Percentiles rank a stretch among this genome's conserved stretches.
Conservation (phyloP, 2,329 filamentous ascomycete genomes). For the Cordyceps fumosorosea region DNA sequence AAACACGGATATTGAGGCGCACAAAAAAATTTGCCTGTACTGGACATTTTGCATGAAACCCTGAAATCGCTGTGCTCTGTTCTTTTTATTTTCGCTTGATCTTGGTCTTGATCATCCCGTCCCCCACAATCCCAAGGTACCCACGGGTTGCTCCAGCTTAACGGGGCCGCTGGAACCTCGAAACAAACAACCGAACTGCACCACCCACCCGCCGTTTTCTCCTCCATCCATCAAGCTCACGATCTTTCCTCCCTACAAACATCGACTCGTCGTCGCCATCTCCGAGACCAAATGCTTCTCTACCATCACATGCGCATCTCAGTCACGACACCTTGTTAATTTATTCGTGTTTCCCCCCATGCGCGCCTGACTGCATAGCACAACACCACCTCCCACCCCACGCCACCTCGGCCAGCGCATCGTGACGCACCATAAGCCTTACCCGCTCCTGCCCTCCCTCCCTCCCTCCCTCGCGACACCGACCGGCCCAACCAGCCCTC, state of each 20-base stretch:
- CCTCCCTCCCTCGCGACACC: not conserved
- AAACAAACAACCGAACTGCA: not conserved
- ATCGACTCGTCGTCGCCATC: not conserved
- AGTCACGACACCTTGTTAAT: not conserved
- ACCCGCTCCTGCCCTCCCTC: not conserved
- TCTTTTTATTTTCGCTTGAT: too few species aligned
- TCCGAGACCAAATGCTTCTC: not conserved
- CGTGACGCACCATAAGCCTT: not conserved
- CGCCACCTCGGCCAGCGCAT: not conserved
- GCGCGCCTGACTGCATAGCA: not conserved
- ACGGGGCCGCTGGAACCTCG: not conserved
- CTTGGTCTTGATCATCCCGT: too few species aligned
- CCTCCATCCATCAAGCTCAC: not conserved
- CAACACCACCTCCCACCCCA: not conserved
- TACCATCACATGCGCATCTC: not conserved
- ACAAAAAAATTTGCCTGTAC: too few species aligned
- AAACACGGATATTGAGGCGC: too few species aligned
- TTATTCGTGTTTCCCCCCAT: not conserved
- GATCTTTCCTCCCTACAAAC: not conserved
- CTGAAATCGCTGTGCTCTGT: too few species aligned
- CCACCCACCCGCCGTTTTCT: not conserved
- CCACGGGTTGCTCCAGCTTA: not conserved
- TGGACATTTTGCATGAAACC: too few species aligned
- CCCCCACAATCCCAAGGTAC: not conserved
- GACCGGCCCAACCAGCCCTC: not conserved